Base-by-base conservation (phyloP, 2,329 filamentous ascomycete genomes). In the Proliferodiscus dingleyae region DNA sequence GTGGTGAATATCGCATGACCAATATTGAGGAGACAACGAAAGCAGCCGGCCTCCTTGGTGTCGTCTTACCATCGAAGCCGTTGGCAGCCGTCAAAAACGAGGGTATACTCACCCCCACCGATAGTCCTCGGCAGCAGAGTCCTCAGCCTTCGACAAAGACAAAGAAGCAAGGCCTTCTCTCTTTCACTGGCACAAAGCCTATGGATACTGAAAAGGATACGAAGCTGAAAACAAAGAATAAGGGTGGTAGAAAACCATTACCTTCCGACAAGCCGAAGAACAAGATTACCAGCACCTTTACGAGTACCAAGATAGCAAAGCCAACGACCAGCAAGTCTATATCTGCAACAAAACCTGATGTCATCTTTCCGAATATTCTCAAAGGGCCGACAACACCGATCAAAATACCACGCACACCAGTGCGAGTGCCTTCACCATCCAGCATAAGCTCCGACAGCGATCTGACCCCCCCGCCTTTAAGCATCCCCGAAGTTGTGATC, bases 61-160 rank as follows among this genome's bases (percentile, higher is more conserved):
- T 77, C 7, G 62, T 71, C 19, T 62, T 77, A 5, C 63, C 66
- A 21, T 37, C 46, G 24, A 60, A 60, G 36, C 41, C 37, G 26
- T 68, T 68, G 54, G 64, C 66, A 21, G 63, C 69, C 23, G 65
- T 71, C 38, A 68, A 70, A 21, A 60, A 67, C 15, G 67, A 73
- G 51, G 70, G 72, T 39, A 80, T 83, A 28, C 74, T 72, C 3
- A 83, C 79, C 2, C 79, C 79, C 5, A 71, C 66, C 39, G 71
- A 78, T 16, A 83, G 77, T 57, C 79, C 79, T 66, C 13, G 68
- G 70, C 26, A 64, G 58, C 48, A 74, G 70, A 61, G 63, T 59
- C 43, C 58, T 52, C 11, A 48, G 53, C 47, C 64, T 56, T 16
- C 36, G 26, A 41, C 40, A 4, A 43, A 15, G 15, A 46, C 53